A percentile compares a stretch with the other conserved stretches of the same genome.
Evolutionary conservation across 495 filamentous ascomycete species (phyloP).

Genomic region (Hyphodiscus hymeniophilus): DNA sequence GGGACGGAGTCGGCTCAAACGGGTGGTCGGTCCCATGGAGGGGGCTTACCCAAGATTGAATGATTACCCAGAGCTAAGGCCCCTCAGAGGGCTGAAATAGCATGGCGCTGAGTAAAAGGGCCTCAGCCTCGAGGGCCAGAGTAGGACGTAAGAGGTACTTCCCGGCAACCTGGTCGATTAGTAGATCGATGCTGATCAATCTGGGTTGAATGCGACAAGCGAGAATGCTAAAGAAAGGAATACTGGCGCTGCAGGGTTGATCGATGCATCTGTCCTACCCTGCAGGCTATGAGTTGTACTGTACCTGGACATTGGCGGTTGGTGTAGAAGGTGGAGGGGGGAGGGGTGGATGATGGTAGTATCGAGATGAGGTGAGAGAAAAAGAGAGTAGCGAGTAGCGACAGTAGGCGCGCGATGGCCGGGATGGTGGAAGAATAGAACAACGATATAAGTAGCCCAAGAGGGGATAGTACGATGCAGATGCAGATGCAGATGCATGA

Average conservation of each 20-base stretch:
- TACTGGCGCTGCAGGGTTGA: neutral
- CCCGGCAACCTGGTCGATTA: constrained; percentile 2
- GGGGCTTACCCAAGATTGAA: constrained; percentile 4
- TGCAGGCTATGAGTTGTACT: constrained; percentile 3
- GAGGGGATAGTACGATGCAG: too few relatives aligned
- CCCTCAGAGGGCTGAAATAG: constrained; percentile 19
- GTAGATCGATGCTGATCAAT: neutral
- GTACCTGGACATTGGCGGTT: too few relatives aligned
- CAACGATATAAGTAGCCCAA: too few relatives aligned
- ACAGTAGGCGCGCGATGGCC: too few relatives aligned
- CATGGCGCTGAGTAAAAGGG: constrained; percentile 17
- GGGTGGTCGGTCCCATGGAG: constrained; percentile 6
- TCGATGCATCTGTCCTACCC: neutral
- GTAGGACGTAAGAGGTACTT: constrained; percentile 3
- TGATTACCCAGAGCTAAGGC: neutral
- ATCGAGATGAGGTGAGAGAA: too few relatives aligned
- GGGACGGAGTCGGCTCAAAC: too few relatives aligned
- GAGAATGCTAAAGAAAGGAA: constrained; percentile 9
- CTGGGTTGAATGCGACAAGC: neutral
- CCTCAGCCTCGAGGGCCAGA: constrained; percentile 22
- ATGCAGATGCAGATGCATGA: too few relatives aligned
- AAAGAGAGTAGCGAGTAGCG: too few relatives aligned
- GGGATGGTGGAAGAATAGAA: too few relatives aligned
- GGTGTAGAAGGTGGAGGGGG: too few relatives aligned
- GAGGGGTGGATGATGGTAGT: too few relatives aligned